Percentiles rank a stretch among this genome's conserved stretches.
Conservation (phyloP, 148 eudicot genomes). For the Pharnaceum exiguum region DNA sequence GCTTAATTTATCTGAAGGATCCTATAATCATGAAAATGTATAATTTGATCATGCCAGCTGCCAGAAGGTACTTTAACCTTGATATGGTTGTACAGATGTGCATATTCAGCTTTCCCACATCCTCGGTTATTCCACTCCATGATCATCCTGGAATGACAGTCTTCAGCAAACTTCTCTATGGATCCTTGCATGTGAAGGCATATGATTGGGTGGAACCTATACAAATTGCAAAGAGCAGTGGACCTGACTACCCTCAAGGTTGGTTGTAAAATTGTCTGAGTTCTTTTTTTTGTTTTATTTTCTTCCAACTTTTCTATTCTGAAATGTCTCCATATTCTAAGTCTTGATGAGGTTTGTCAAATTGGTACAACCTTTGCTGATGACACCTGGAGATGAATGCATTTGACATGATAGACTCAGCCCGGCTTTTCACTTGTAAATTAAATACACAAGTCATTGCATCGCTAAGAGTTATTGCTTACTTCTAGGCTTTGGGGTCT, state of each 20-base stretch:
- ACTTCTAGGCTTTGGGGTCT: too few relatives aligned
- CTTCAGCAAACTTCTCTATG: conserved; percentile 91
- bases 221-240: conserved; percentile 32
- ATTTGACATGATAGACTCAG: too few relatives aligned
- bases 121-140: conserved; percentile 93
- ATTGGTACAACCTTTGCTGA: not conserved
- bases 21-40: not conserved
- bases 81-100: conserved; percentile 72
- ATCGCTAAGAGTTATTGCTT: too few relatives aligned
- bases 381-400: too few relatives aligned
- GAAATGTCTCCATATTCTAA: not conserved
- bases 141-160: conserved; percentile 98
- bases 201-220: conserved; percentile 97
- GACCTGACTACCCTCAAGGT: conserved; percentile 51
- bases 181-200: conserved; percentile 92
- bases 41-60: not conserved
- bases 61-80: not conserved
- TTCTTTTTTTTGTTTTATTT: too few relatives aligned
- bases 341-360: not conserved
- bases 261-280: not conserved
- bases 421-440: too few relatives aligned
- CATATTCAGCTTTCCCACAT: conserved; percentile 85
- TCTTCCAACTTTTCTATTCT: not conserved
- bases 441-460: too few relatives aligned
- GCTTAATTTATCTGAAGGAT: too few relatives aligned